Percentiles rank a stretch among this genome's conserved stretches.
Evolutionary conservation across 208 protist genomes (phyloP).

Genomic region (Herpetomonas tarakana): DNA sequence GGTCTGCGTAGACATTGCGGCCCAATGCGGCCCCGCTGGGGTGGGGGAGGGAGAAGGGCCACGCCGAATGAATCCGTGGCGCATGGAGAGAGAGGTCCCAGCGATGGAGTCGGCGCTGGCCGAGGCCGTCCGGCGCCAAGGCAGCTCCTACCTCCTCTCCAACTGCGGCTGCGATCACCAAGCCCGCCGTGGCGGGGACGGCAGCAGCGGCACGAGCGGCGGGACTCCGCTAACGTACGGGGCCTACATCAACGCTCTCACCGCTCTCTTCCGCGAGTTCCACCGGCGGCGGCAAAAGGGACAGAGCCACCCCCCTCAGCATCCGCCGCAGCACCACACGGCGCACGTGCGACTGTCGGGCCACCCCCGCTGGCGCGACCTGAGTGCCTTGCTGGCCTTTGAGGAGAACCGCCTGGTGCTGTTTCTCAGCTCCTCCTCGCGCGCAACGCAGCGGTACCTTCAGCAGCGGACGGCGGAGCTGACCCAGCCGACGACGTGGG

Average conservation of each 20-base stretch:
- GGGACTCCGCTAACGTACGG: constrained; percentile 9
- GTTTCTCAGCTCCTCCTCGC: constrained; percentile 55
- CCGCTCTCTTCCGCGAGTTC: constrained; percentile 18
- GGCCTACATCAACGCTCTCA: constrained; percentile 20
- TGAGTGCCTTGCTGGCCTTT: constrained; percentile 46
- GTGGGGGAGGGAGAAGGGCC: not conserved
- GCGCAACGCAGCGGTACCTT: constrained; percentile 55
- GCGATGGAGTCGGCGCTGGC: not conserved
- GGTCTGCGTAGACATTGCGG: constrained; percentile 28
- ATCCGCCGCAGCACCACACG: constrained; percentile 21
- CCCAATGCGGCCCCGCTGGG: constrained; percentile 4
- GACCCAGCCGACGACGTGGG: constrained; percentile 39
- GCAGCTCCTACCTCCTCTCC: not conserved
- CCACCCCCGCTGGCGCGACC: constrained; percentile 50
- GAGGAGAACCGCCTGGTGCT: constrained; percentile 53
- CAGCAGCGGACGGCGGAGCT: constrained; percentile 17
- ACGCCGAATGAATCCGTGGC: constrained; percentile 14
- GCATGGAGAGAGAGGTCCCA: not conserved
- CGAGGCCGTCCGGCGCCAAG: not conserved
- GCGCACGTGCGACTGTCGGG: constrained; percentile 38
- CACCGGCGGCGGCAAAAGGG: constrained; percentile 5
- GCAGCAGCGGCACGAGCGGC: not conserved
- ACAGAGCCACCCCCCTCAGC: constrained; percentile 12
- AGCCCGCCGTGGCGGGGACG: not conserved
- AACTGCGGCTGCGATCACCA: not conserved